These are phyloP conservation scores for Castanea mollissima DNA, from an alignment of 306 rosid species.

Conservation along the genomic window DNA sequence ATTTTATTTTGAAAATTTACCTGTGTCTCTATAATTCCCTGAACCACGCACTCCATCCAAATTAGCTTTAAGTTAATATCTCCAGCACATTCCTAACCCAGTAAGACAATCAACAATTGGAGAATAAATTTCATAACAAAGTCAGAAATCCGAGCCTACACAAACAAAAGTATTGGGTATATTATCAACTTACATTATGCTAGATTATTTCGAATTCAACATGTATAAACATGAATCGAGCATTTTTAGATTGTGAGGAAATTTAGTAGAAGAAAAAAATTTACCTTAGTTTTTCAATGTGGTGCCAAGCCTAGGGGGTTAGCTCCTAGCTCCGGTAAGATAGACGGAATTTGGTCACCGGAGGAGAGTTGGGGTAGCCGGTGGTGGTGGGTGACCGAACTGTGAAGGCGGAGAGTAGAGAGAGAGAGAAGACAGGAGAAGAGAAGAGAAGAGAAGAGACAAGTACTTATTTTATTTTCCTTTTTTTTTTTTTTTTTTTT, in stretches of 20 bases:
- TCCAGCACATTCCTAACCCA: not conserved
- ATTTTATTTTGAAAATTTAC: constrained; percentile 6
- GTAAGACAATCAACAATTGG: not conserved
- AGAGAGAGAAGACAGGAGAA: too few species aligned
- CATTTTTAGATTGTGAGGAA: not conserved
- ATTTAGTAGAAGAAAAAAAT: not conserved
- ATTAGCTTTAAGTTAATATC: not conserved
- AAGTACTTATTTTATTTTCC: not conserved
- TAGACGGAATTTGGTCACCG: not conserved
- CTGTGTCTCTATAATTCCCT: constrained; percentile 91
- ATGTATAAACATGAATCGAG: not conserved
- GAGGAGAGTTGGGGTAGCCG: not conserved
- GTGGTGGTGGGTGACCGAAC: not conserved
- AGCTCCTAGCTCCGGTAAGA: not conserved
- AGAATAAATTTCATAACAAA: not conserved
- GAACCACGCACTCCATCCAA: constrained; percentile 89
- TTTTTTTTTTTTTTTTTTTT: not conserved
- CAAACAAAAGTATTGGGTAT: not conserved
- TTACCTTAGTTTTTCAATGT: not conserved
- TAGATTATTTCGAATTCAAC: not conserved
- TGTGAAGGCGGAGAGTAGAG: not conserved
- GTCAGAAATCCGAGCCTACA: not conserved
- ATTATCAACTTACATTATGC: not conserved
- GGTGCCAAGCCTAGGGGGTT: not conserved
- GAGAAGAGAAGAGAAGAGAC: too few species aligned